phyloP scores from a whole-genome alignment of 2,329 filamentous ascomycete species.

The Coniella lustricola region DNA sequence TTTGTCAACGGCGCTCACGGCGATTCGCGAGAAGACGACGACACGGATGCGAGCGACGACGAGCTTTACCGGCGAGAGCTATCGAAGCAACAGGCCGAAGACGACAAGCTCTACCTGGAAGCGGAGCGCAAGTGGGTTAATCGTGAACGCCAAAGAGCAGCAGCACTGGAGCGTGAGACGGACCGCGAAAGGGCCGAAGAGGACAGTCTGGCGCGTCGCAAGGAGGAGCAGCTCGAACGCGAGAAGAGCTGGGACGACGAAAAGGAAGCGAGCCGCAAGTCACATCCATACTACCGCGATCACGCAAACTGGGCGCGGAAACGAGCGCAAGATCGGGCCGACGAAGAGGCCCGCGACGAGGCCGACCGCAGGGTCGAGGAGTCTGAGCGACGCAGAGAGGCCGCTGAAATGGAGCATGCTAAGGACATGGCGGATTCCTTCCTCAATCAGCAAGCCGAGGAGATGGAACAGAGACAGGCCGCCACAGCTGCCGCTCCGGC shows the following conservation, averaged over 20 bases:
- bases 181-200: constrained; percentile 72
- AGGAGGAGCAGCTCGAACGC: constrained; percentile 60
- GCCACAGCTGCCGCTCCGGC: constrained; percentile 50
- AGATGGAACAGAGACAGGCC: constrained; percentile 51
- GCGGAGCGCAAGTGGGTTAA: constrained; percentile 88
- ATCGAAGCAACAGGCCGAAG: constrained; percentile 65
- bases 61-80: constrained; percentile 70
- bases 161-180: constrained; percentile 78
- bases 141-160: constrained; percentile 74
- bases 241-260: constrained; percentile 82
- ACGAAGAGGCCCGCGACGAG: constrained; percentile 75
- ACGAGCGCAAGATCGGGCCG: constrained; percentile 62
- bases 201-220: constrained; percentile 56
- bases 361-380: constrained; percentile 72
- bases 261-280: constrained; percentile 64
- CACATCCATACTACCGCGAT: constrained; percentile 80
- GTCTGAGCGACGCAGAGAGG: constrained; percentile 62
- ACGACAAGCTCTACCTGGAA: constrained; percentile 74
- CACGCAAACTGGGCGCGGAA: constrained; percentile 79
- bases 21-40: constrained; percentile 67
- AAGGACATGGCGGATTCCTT: constrained; percentile 85
- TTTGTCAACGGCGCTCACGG: constrained; percentile 79
- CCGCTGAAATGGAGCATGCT: constrained; percentile 69
- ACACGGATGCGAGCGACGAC: constrained; percentile 79
- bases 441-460: constrained; percentile 74